These are phyloP conservation scores for Corrigiola litoralis DNA, from an alignment of 179 eudicot genomes.

Conservation along the genomic window DNA sequence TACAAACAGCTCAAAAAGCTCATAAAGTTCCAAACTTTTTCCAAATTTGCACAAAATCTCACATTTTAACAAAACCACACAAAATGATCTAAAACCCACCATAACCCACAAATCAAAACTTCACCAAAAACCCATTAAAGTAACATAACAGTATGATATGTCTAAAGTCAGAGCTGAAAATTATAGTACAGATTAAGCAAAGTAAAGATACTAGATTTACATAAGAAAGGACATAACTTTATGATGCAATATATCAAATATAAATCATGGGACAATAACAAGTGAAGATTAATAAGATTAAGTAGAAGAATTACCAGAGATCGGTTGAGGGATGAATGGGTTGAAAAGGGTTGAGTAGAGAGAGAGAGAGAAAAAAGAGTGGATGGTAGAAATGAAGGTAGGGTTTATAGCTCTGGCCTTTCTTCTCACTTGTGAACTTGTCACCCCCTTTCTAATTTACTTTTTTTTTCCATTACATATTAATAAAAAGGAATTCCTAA, in stretches of 20 bases:
- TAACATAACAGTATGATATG: too few relatives aligned
- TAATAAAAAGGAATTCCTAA: too few relatives aligned
- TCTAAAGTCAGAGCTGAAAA: too few relatives aligned
- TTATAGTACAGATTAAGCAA: not conserved
- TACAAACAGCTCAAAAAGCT: too few relatives aligned
- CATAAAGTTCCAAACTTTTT: not conserved
- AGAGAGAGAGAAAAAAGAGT: not conserved
- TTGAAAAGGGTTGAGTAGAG: not conserved
- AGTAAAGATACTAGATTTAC: not conserved
- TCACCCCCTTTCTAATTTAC: not conserved
- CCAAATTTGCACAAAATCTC: too few relatives aligned
- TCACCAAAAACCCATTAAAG: not conserved
- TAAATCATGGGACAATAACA: not conserved
- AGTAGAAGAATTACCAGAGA: not conserved
- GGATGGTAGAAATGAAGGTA: not conserved
- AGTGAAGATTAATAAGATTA: not conserved
- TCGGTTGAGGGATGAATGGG: not conserved
- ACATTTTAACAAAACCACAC: not conserved
- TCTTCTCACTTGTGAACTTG: not conserved
- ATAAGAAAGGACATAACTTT: not conserved
- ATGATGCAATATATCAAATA: not conserved
- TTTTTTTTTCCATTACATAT: too few relatives aligned
- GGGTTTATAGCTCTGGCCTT: conserved; percentile 15
- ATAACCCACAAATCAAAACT: not conserved
- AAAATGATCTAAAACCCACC: conserved; percentile 12